Percentiles rank a stretch among this genome's conserved stretches.
Evolutionary conservation across 179 eudicot genomes (phyloP).

Genomic region (Silene coronaria): DNA sequence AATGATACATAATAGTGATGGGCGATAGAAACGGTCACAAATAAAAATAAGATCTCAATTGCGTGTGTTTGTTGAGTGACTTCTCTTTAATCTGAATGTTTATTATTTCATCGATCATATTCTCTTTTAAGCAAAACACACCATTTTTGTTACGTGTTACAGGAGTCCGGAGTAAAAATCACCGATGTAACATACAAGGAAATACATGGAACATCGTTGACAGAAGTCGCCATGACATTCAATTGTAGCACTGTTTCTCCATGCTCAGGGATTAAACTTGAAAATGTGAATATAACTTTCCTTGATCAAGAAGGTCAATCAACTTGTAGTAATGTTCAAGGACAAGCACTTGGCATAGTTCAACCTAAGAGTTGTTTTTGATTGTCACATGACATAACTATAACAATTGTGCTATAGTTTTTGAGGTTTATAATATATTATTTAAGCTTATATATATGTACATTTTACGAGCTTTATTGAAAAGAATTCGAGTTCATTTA

Average conservation of each 20-base stretch:
- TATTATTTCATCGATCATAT: background rate
- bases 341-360: slow-evolving; percentile 21
- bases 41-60: no score
- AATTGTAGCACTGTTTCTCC: slow-evolving; percentile 35
- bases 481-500: no score
- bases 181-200: slow-evolving; percentile 22
- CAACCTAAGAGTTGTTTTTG: slow-evolving; percentile 33
- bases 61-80: no score
- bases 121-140: no score
- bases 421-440: no score
- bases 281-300: slow-evolving; percentile 31
- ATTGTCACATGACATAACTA: background rate
- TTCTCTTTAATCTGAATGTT: no score
- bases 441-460: no score
- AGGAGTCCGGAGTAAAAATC: slow-evolving; percentile 31
- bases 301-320: slow-evolving; percentile 19
- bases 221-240: slow-evolving; percentile 27
- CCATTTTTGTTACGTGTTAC: background rate
- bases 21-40: no score
- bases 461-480: no score
- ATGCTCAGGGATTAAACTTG: slow-evolving; percentile 32
- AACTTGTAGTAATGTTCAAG: slow-evolving; percentile 31
- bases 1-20: no score
- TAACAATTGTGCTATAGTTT: no score
- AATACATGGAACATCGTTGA: slow-evolving; percentile 35